Conservation (phyloP, 805 yeast genomes). For the Saccharomycopsis fermentans region DNA sequence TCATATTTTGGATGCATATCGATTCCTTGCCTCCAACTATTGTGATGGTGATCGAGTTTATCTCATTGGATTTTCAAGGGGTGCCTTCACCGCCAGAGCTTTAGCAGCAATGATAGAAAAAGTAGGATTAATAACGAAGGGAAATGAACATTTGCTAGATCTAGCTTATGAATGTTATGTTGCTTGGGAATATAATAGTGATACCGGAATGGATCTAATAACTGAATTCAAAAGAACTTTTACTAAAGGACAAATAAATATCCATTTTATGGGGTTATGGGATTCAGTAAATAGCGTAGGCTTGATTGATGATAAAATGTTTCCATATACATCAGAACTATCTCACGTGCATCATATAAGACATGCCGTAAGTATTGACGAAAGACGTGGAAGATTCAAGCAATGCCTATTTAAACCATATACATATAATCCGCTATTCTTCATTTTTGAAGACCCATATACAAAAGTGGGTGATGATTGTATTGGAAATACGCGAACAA, state of each 20-base stretch:
- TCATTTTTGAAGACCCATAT: conserved; percentile 19
- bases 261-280: conserved; percentile 58
- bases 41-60: conserved; percentile 40
- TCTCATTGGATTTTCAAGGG: conserved; percentile 54
- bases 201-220: conserved; percentile 24
- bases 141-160: conserved; percentile 44
- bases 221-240: conserved; percentile 48
- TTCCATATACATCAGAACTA: conserved; percentile 46
- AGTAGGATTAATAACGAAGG: conserved; percentile 48
- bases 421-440: conserved; percentile 27
- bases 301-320: conserved; percentile 42
- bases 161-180: conserved; percentile 57
- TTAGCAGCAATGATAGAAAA: conserved; percentile 55
- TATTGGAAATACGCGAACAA: conserved; percentile 1
- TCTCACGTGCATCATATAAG: conserved; percentile 47
- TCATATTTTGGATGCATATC: conserved; percentile 51
- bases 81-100: conserved; percentile 57
- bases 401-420: conserved; percentile 43
- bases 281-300: conserved; percentile 66
- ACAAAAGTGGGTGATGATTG: conserved; percentile 6
- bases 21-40: conserved; percentile 40
- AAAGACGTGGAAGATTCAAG: conserved; percentile 52
- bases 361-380: conserved; percentile 61
- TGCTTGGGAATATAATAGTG: conserved; percentile 36
- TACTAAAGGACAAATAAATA: conserved; percentile 33